Percentiles rank a stretch among this genome's conserved stretches.
phyloP scores from a whole-genome alignment of 192 early-diverging fungal species.

The Umbelopsis sp. region DNA sequence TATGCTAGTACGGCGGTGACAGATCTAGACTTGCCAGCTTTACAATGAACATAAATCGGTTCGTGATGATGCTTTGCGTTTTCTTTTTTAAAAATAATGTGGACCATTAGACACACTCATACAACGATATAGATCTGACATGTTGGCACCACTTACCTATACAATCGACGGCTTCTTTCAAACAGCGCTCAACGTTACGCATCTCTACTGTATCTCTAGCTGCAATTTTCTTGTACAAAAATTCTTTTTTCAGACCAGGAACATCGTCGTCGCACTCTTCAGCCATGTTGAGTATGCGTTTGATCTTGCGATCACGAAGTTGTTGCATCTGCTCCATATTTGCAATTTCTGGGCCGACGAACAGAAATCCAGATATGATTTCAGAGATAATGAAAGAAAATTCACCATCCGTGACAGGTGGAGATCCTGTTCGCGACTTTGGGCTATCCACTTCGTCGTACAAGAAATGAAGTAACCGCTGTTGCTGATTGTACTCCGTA shows the following conservation, averaged over 20 bases:
- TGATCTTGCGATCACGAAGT: conserved; percentile 53
- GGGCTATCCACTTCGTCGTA: conserved; percentile 2
- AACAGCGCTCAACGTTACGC: conserved; percentile 62
- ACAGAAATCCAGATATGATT: conserved; percentile 62
- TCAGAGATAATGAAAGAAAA: conserved; percentile 49
- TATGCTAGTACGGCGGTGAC: conserved; percentile 72
- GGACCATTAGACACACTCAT: background rate
- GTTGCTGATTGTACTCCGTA: conserved; percentile 6
- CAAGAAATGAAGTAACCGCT: background rate
- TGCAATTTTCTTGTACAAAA: conserved; percentile 50
- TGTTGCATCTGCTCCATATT: conserved; percentile 59
- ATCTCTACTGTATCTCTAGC: conserved; percentile 68
- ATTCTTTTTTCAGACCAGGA: conserved; percentile 29
- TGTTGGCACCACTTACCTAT: conserved; percentile 53
- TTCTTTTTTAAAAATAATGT: conserved; percentile 28
- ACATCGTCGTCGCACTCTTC: conserved; percentile 61
- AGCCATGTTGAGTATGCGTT: conserved; percentile 78
- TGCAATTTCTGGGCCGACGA: conserved; percentile 64
- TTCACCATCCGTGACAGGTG: conserved; percentile 33
- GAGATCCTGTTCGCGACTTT: background rate
- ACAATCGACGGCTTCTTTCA: conserved; percentile 66
- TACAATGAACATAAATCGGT: conserved; percentile 76
- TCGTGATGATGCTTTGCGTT: conserved; percentile 41
- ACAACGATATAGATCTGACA: too few species aligned
- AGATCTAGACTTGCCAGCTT: conserved; percentile 73